Percentiles rank a stretch among this genome's conserved stretches.
Conservation (phyloP, 306 rosid species). For the Coriaria nepalensis region DNA sequence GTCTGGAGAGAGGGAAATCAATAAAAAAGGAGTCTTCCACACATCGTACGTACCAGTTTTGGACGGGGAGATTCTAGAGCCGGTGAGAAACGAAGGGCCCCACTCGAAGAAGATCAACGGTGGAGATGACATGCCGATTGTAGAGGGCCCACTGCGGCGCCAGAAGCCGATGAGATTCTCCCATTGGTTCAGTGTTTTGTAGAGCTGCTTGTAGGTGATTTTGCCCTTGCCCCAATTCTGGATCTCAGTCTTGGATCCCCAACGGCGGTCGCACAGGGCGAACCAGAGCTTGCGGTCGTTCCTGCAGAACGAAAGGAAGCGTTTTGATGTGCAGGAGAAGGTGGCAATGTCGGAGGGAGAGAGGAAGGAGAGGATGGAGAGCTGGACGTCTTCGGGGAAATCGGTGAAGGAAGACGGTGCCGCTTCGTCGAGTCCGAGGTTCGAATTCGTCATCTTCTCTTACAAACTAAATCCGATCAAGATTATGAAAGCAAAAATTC, state of each 20-base stretch:
- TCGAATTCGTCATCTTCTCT: slow-evolving; percentile 24
- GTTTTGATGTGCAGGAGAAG: slow-evolving; percentile 74
- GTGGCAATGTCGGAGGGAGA: slow-evolving; percentile 43
- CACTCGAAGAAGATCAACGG: slow-evolving; percentile 75
- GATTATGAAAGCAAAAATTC: too few relatives aligned
- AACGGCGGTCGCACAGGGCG: slow-evolving; percentile 60
- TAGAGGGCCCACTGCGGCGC: slow-evolving; percentile 60
- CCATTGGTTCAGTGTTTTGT: slow-evolving; percentile 50
- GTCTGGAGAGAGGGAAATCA: slow-evolving; percentile 48
- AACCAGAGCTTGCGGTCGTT: slow-evolving; percentile 67
- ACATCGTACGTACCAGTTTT: slow-evolving; percentile 34
- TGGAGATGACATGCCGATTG: slow-evolving; percentile 26
- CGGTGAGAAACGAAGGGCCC: slow-evolving; percentile 51
- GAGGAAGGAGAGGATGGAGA: slow-evolving; percentile 76
- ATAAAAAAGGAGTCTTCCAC: slow-evolving; percentile 52
- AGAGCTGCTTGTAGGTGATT: slow-evolving; percentile 40
- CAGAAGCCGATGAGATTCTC: slow-evolving; percentile 80
- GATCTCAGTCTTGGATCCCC: slow-evolving; percentile 78
- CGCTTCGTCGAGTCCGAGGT: slow-evolving; percentile 8
- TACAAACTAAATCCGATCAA: too few relatives aligned
- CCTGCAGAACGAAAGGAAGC: slow-evolving; percentile 38
- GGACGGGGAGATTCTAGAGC: slow-evolving; percentile 63
- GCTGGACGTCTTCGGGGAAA: slow-evolving; percentile 80
- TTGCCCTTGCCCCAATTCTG: slow-evolving; percentile 47
- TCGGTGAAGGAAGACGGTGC: slow-evolving; percentile 39